These are phyloP conservation scores for Trametes meyenii DNA, from an alignment of 768 basidiomycete species.

Conservation along the genomic window DNA sequence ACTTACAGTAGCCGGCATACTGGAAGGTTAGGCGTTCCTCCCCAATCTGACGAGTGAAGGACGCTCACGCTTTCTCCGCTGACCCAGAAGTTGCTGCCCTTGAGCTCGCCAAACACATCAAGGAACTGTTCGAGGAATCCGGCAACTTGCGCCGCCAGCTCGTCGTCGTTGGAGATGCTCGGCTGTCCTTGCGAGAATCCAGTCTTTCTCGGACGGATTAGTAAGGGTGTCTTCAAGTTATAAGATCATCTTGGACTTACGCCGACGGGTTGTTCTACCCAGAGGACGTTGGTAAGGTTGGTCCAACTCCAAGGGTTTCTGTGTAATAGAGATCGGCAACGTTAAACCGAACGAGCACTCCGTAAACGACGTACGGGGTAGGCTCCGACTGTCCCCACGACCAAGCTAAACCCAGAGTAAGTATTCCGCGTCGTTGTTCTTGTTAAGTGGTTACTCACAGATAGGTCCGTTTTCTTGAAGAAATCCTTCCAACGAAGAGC, in stretches of 20 bases:
- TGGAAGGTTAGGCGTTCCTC: background rate
- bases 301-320: slow-evolving; percentile 67
- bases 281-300: slow-evolving; percentile 70
- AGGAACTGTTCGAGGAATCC: slow-evolving; percentile 73
- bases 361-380: slow-evolving; percentile 37
- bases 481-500: slow-evolving; percentile 71
- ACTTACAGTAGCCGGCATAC: slow-evolving; percentile 37
- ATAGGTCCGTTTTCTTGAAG: slow-evolving; percentile 68
- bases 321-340: background rate
- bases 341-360: background rate
- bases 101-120: slow-evolving; percentile 68
- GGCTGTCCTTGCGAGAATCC: slow-evolving; percentile 73
- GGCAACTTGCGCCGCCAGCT: slow-evolving; percentile 53
- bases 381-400: slow-evolving; percentile 61
- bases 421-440: background rate
- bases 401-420: slow-evolving; percentile 48
- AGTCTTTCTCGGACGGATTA: slow-evolving; percentile 36
- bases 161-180: slow-evolving; percentile 56
- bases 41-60: background rate
- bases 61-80: slow-evolving; percentile 70
- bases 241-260: slow-evolving; percentile 18
- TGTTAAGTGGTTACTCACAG: slow-evolving; percentile 45
- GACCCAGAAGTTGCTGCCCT: slow-evolving; percentile 69
- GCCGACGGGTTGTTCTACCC: slow-evolving; percentile 79
- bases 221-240: background rate